Conservation (phyloP, 768 basidiomycete genomes). For the Rhizopogon salebrosus region DNA sequence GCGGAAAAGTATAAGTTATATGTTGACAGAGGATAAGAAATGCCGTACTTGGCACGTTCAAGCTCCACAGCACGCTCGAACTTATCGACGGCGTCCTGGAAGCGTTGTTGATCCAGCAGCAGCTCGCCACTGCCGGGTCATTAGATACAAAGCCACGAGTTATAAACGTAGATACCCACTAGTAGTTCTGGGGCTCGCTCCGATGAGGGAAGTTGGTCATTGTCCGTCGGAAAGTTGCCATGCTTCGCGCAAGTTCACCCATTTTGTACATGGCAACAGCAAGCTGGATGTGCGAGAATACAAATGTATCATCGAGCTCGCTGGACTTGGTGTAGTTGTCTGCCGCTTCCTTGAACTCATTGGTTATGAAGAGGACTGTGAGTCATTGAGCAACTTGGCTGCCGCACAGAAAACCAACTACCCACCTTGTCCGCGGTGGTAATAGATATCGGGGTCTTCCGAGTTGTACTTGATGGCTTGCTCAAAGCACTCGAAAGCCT, state of each 20-base stretch:
- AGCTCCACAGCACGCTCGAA: constrained; percentile 90
- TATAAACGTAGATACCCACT: constrained; percentile 46
- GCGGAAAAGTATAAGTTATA: neutral
- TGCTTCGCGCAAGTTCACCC: constrained; percentile 69
- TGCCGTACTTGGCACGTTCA: constrained; percentile 65
- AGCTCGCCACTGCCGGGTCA: constrained; percentile 72
- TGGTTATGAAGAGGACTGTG: constrained; percentile 90
- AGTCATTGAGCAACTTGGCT: neutral
- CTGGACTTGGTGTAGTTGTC: constrained; percentile 89
- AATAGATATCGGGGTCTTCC: constrained; percentile 92
- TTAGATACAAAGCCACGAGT: neutral
- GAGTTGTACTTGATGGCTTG: constrained; percentile 78
- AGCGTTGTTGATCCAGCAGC: constrained; percentile 85
- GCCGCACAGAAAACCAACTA: neutral
- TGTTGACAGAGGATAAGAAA: neutral
- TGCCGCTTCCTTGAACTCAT: constrained; percentile 80
- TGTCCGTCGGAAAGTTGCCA: constrained; percentile 87
- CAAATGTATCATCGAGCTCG: constrained; percentile 81
- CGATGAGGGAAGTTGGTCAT: constrained; percentile 79
- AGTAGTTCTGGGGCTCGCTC: constrained; percentile 93
- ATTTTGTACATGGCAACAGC: constrained; percentile 97
- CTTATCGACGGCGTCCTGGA: constrained; percentile 83
- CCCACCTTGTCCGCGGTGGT: constrained; percentile 93
- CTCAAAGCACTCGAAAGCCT: constrained; percentile 89
- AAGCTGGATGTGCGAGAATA: constrained; percentile 95